A percentile compares a stretch with the other conserved stretches of the same genome.
These are phyloP conservation scores for Tilletia setariae DNA, from an alignment of 1,284 basidiomycete species.

Conservation along the genomic window DNA sequence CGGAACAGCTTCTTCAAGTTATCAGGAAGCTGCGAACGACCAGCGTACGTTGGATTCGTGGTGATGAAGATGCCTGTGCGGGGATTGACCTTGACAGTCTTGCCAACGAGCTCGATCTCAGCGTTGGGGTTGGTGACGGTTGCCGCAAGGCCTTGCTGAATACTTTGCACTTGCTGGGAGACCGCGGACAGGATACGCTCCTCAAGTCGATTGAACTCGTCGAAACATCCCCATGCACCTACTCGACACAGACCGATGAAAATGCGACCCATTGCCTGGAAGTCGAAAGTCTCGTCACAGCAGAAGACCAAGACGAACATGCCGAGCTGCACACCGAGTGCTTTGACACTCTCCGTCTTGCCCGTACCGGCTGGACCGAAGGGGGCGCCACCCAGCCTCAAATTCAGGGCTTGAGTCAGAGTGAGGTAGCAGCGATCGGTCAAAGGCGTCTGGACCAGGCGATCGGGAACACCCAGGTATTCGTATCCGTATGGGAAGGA, in stretches of 20 bases:
- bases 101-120: conserved; percentile 78
- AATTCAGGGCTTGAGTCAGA: conserved; percentile 89
- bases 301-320: conserved; percentile 98
- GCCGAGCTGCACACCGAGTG: conserved; percentile 92
- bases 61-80: conserved; percentile 96
- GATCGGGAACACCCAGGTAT: conserved; percentile 93
- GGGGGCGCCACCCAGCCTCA: conserved; percentile 90
- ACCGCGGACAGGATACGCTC: conserved; percentile 97
- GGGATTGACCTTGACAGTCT: conserved; percentile 84
- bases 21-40: conserved; percentile 91
- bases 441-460: conserved; percentile 94
- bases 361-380: conserved; percentile 99
- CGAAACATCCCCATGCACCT: conserved; percentile 67
- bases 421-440: conserved; percentile 98
- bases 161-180: conserved; percentile 97
- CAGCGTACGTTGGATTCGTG: conserved; percentile 92
- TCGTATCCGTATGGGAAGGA: conserved; percentile 97
- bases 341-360: conserved; percentile 99
- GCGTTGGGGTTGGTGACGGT: conserved; percentile 75
- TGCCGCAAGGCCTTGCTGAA: conserved; percentile 86
- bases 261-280: conserved; percentile 99
- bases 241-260: conserved; percentile 98
- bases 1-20: conserved; percentile 91
- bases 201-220: conserved; percentile 77
- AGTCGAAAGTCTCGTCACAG: conserved; percentile 99